phyloP scores from a whole-genome alignment of 139 green algal species.

The Tetradesmus obliquus region DNA sequence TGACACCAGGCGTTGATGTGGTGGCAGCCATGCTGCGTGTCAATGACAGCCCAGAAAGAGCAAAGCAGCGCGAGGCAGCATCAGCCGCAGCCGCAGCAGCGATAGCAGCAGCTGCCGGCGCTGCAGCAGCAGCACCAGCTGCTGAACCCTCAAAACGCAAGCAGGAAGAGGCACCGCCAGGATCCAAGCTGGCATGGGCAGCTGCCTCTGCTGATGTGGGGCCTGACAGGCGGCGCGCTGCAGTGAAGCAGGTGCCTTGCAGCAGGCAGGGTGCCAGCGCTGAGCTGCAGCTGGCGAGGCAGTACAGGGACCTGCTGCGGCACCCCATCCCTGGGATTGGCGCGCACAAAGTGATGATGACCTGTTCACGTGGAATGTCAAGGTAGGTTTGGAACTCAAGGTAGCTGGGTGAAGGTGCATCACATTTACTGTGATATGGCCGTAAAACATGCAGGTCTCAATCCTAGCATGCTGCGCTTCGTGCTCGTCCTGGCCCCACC shows the following conservation, averaged over 20 bases:
- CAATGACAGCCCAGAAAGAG: not conserved
- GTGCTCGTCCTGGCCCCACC: no score
- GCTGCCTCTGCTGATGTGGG: not conserved
- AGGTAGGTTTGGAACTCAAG: not conserved
- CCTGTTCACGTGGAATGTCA: not conserved
- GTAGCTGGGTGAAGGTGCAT: no score
- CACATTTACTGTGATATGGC: no score
- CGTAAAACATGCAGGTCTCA: no score
- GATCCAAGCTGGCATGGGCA: not conserved
- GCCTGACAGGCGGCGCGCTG: not conserved
- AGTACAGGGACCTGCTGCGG: slow-evolving; percentile 32
- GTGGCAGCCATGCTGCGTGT: not conserved
- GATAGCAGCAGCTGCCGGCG: not conserved
- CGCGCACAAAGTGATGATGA: slow-evolving; percentile 13
- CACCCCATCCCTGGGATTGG: slow-evolving; percentile 14
- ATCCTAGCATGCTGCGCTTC: no score
- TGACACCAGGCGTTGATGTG: not conserved
- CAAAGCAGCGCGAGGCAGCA: not conserved
- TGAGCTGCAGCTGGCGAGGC: slow-evolving; percentile 15
- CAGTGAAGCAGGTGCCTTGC: not conserved
- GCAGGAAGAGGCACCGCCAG: not conserved
- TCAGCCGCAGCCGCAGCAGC: no score
- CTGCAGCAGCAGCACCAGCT: not conserved
- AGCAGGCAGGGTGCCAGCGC: not conserved
- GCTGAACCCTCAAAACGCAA: not conserved